A percentile compares a stretch with the other conserved stretches of the same genome.
Evolutionary conservation across 805 yeast genomes (phyloP).

Genomic region (Schwanniomyces occidentalis): DNA sequence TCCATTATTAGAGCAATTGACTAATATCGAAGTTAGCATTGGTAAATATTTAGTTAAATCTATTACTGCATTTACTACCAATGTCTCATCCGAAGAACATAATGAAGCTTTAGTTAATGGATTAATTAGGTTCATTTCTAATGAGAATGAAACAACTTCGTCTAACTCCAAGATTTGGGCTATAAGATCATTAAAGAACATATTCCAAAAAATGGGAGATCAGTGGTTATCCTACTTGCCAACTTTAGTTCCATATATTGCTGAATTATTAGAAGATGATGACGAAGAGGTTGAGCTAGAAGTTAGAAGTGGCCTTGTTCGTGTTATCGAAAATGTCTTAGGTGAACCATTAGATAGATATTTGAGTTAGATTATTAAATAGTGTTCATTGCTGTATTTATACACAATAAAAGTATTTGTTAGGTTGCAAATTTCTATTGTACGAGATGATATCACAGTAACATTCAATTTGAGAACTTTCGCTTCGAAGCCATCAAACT

Average conservation of each 20-base stretch:
- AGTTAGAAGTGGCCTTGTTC: slow-evolving; percentile 86
- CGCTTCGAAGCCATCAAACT: no score
- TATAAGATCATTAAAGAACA: slow-evolving; percentile 69
- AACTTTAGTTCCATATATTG: slow-evolving; percentile 91
- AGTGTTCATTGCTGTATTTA: no score
- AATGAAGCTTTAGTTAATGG: slow-evolving; percentile 61
- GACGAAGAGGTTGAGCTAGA: slow-evolving; percentile 89
- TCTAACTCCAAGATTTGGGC: slow-evolving; percentile 83
- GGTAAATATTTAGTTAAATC: slow-evolving; percentile 83
- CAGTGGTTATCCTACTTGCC: slow-evolving; percentile 91
- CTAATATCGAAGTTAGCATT: slow-evolving; percentile 65
- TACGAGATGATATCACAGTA: no score
- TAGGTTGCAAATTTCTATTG: no score
- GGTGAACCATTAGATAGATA: slow-evolving; percentile 94
- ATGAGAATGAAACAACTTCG: slow-evolving; percentile 57
- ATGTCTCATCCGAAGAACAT: slow-evolving; percentile 66
- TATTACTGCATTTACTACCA: slow-evolving; percentile 68
- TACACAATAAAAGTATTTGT: no score
- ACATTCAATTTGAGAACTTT: no score
- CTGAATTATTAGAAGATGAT: slow-evolving; percentile 93
- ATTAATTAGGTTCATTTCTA: slow-evolving; percentile 36
- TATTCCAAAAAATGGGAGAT: slow-evolving; percentile 91
- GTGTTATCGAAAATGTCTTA: slow-evolving; percentile 85
- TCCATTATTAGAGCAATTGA: slow-evolving; percentile 65
- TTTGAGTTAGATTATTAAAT: slow-evolving; percentile 48